Conservation (phyloP, 208 protist genomes). For the Blechomonas ayalai region DNA sequence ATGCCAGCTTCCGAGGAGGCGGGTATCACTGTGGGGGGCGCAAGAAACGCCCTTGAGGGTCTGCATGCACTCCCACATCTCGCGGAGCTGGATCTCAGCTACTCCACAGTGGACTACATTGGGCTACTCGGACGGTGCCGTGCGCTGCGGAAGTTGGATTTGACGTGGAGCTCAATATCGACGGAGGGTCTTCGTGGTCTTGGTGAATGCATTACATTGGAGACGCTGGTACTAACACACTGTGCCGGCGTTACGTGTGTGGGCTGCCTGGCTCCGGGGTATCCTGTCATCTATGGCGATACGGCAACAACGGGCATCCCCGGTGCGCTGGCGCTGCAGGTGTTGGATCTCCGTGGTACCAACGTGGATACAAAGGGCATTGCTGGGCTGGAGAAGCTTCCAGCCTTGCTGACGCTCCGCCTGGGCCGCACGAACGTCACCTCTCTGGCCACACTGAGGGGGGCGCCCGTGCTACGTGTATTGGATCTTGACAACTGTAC, state of each 20-base stretch:
- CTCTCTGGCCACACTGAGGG: constrained; percentile 13
- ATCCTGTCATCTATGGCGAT: constrained; percentile 35
- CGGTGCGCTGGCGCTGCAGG: constrained; percentile 26
- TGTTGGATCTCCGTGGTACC: constrained; percentile 30
- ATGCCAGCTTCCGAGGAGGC: not conserved
- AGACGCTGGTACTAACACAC: constrained; percentile 8
- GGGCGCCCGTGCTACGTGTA: constrained; percentile 3
- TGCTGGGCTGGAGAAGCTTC: constrained; percentile 27
- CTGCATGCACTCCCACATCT: constrained; percentile 2
- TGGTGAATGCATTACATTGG: constrained; percentile 29
- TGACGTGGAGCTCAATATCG: constrained; percentile 34
- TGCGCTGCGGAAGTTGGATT: constrained; percentile 34
- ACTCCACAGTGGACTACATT: not conserved
- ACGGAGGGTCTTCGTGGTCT: constrained; percentile 41
- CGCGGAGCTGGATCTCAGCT: not conserved
- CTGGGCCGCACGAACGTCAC: constrained; percentile 38
- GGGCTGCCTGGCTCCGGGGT: constrained; percentile 26
- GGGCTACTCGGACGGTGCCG: constrained; percentile 10
- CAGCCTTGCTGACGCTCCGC: constrained; percentile 25
- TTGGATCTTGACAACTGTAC: constrained; percentile 5
- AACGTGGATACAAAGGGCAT: constrained; percentile 29
- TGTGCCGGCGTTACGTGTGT: constrained; percentile 35
- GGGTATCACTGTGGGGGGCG: not conserved
- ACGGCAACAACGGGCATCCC: constrained; percentile 17
- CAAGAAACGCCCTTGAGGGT: not conserved